Percentiles rank a stretch among this genome's conserved stretches.
phyloP scores from a whole-genome alignment of 495 filamentous ascomycete species.

The Xylaria intraflava region DNA sequence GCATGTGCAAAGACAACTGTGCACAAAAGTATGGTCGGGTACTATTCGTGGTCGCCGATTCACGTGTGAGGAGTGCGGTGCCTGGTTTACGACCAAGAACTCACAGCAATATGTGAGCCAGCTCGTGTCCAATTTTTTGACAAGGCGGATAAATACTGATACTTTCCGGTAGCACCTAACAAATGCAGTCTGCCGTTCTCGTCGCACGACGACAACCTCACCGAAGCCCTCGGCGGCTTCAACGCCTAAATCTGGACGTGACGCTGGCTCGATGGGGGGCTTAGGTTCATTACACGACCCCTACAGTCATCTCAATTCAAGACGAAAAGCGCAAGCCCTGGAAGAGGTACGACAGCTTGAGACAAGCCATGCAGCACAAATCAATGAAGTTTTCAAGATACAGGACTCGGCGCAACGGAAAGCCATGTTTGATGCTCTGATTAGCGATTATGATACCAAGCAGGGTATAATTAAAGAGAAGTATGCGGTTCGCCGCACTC shows the following conservation, averaged over 20 bases:
- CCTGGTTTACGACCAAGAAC: constrained; percentile 28
- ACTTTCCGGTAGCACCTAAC: constrained; percentile 24
- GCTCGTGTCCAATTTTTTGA: background rate
- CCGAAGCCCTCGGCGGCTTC: constrained; percentile 8
- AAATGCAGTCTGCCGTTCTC: constrained; percentile 30
- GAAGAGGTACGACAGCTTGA: constrained; percentile 36
- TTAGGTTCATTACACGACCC: constrained; percentile 17
- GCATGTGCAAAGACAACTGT: constrained; percentile 36
- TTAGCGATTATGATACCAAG: constrained; percentile 42
- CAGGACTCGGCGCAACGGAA: constrained; percentile 28
- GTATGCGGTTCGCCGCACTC: constrained; percentile 40
- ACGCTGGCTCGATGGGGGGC: background rate
- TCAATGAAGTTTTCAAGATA: constrained; percentile 33
- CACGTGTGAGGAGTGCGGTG: constrained; percentile 35
- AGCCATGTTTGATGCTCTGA: constrained; percentile 32
- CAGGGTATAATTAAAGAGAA: constrained; percentile 45
- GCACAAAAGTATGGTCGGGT: constrained; percentile 27
- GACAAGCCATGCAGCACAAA: constrained; percentile 29
- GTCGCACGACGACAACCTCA: constrained; percentile 16
- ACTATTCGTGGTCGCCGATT: constrained; percentile 23
- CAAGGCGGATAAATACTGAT: constrained; percentile 2
- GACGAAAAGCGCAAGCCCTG: constrained; percentile 19
- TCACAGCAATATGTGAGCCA: constrained; percentile 31
- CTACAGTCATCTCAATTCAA: constrained; percentile 32
- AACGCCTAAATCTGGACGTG: constrained; percentile 1